These are phyloP conservation scores for Pseudogymnoascus sp. DNA, from an alignment of 2,329 filamentous ascomycete species.

Conservation along the genomic window DNA sequence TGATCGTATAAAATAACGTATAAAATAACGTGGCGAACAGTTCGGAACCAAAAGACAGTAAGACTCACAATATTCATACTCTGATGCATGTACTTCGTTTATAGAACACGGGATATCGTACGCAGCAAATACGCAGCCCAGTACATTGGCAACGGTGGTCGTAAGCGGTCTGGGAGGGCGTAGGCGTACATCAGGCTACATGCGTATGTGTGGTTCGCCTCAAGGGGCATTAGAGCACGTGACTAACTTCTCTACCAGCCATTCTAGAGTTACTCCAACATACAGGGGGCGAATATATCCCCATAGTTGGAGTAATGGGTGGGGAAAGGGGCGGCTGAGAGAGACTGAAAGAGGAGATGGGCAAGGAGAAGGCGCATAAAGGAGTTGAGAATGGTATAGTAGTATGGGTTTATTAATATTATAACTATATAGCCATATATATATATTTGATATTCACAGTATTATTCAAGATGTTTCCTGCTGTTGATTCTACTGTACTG, in stretches of 20 bases:
- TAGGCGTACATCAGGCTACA: not conserved
- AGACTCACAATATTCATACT: not conserved
- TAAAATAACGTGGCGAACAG: not conserved
- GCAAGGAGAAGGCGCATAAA: not conserved
- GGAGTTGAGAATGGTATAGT: not conserved
- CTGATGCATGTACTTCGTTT: not conserved
- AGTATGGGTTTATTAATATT: not conserved
- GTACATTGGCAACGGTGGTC: not conserved
- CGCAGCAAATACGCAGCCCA: not conserved
- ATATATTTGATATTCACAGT: not conserved
- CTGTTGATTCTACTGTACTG: not conserved
- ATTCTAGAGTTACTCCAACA: not conserved
- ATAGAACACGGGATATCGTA: not conserved
- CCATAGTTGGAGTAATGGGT: not conserved
- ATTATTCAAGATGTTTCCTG: not conserved
- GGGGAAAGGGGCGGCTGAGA: not conserved
- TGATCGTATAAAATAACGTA: not conserved
- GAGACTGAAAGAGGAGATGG: constrained; percentile 2
- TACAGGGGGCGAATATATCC: not conserved
- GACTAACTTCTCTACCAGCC: not conserved
- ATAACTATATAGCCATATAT: not conserved
- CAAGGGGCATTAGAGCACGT: not conserved
- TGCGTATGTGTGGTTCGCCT: not conserved
- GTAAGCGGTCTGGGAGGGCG: not conserved
- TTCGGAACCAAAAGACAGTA: not conserved